These are phyloP conservation scores for Epichloe festucae DNA, from an alignment of 2,329 filamentous ascomycete species.

Conservation along the genomic window DNA sequence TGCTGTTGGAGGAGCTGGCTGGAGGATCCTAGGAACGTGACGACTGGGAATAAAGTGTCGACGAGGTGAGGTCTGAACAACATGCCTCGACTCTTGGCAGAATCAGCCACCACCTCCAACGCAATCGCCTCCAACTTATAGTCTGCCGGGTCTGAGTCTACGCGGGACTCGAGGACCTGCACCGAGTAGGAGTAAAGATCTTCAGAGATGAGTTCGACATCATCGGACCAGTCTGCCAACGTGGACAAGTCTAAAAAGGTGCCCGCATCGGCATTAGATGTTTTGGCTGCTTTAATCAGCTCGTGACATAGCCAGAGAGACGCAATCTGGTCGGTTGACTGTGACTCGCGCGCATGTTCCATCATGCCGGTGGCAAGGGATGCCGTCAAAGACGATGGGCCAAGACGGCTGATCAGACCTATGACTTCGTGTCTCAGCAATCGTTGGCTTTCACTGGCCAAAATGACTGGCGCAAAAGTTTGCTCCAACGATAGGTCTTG, in stretches of 20 bases:
- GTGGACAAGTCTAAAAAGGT: constrained; percentile 49
- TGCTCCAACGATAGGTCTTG: constrained; percentile 6
- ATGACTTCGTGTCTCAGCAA: constrained; percentile 44
- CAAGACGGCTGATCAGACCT: constrained; percentile 43
- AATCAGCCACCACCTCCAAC: constrained; percentile 66
- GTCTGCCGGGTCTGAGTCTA: constrained; percentile 38
- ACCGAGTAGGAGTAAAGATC: constrained; percentile 61
- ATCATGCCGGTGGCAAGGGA: constrained; percentile 53
- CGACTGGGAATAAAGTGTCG: constrained; percentile 81
- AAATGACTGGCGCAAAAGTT: constrained; percentile 46
- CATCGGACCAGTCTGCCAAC: constrained; percentile 22
- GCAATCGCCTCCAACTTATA: constrained; percentile 69
- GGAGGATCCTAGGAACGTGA: constrained; percentile 70
- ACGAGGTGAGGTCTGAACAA: constrained; percentile 77
- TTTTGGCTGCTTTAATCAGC: constrained; percentile 47
- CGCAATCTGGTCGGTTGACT: constrained; percentile 48
- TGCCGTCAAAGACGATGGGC: constrained; percentile 44
- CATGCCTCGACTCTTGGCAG: constrained; percentile 51
- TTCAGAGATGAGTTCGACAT: constrained; percentile 36
- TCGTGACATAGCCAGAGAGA: constrained; percentile 72
- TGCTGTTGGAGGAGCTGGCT: constrained; percentile 59
- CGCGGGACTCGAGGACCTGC: constrained; percentile 42
- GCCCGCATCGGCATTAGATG: constrained; percentile 42
- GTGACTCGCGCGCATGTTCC: constrained; percentile 44
- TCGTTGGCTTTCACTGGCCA: constrained; percentile 53